Conservation (phyloP, 805 yeast species). For the Cyberlindnera veronae region DNA sequence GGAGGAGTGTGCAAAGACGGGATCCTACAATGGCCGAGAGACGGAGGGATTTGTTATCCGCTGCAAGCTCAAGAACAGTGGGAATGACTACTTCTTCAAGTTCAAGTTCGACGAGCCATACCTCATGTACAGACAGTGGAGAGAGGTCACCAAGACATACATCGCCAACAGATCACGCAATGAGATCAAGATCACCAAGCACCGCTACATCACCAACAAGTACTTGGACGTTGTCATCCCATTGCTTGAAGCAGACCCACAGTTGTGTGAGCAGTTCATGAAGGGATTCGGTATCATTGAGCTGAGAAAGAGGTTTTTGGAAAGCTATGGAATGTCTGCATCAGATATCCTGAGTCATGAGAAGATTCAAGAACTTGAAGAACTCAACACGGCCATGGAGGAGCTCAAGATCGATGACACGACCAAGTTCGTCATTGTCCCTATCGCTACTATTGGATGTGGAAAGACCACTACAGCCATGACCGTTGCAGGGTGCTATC, state of each 20-base stretch:
- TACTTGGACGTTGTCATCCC: slow-evolving; percentile 68
- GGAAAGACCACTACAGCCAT: slow-evolving; percentile 86
- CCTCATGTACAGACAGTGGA: slow-evolving; percentile 80
- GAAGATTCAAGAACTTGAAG: slow-evolving; percentile 33
- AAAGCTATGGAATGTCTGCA: slow-evolving; percentile 52
- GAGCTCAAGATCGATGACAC: slow-evolving; percentile 33
- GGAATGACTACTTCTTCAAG: slow-evolving; percentile 72
- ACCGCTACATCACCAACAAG: slow-evolving; percentile 56
- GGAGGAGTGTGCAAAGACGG: slow-evolving; percentile 55
- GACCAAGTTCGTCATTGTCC: slow-evolving; percentile 62
- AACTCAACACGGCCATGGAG: slow-evolving; percentile 35
- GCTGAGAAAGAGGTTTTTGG: slow-evolving; percentile 63
- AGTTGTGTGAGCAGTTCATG: slow-evolving; percentile 42
- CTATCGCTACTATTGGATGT: slow-evolving; percentile 90
- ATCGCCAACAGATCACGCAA: slow-evolving; percentile 31
- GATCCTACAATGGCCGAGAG: slow-evolving; percentile 67
- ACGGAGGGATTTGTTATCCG: slow-evolving; percentile 94
- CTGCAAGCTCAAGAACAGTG: slow-evolving; percentile 36
- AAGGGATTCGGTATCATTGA: slow-evolving; percentile 70
- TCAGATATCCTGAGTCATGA: slow-evolving; percentile 51
- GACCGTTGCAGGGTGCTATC: slow-evolving; percentile 52
- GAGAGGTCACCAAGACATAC: slow-evolving; percentile 75
- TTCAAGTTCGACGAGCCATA: slow-evolving; percentile 96
- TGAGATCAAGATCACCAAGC: slow-evolving; percentile 44
- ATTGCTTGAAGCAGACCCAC: slow-evolving; percentile 47